Conservation (phyloP, 306 rosid species). For the Castanea sativa region DNA sequence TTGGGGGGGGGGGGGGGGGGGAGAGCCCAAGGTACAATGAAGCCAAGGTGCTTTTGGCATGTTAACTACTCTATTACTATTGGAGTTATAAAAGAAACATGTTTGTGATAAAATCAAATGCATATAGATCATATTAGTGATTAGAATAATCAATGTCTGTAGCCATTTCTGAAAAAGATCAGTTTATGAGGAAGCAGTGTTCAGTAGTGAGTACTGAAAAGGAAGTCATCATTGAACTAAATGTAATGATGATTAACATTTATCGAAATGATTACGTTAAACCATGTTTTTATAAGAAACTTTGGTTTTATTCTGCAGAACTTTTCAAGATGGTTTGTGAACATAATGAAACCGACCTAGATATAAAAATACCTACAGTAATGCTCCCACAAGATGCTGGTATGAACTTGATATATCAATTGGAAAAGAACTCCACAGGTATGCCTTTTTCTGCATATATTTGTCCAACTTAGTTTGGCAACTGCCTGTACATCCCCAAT, state of each 20-base stretch:
- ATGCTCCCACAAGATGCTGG: slow-evolving; percentile 98
- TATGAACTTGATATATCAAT: slow-evolving; percentile 49
- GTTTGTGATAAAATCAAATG: neutral
- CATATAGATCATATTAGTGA: neutral
- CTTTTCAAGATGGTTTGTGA: slow-evolving; percentile 99
- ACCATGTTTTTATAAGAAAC: slow-evolving; percentile 6
- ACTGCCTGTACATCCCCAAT: slow-evolving; percentile 13
- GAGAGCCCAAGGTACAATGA: rapidly evolving
- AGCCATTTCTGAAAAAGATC: neutral
- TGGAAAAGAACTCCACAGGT: slow-evolving; percentile 61
- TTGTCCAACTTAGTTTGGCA: neutral
- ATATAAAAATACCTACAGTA: slow-evolving; percentile 83
- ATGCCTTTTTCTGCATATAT: slow-evolving; percentile 18
- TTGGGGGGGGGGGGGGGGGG: too few relatives aligned
- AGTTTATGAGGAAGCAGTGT: neutral
- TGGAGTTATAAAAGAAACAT: neutral
- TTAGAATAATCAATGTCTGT: neutral
- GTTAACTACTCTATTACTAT: neutral
- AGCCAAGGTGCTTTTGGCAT: too few relatives aligned
- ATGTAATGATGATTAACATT: neutral
- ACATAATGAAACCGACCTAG: slow-evolving; percentile 64
- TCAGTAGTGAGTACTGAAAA: neutral
- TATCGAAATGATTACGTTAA: neutral
- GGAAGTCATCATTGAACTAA: neutral
- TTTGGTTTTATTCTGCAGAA: slow-evolving; percentile 43